A percentile compares a stretch with the other conserved stretches of the same genome.
Conservation (phyloP, 108 stramenopile genomes). For the Stephanodiscus minutulus region DNA sequence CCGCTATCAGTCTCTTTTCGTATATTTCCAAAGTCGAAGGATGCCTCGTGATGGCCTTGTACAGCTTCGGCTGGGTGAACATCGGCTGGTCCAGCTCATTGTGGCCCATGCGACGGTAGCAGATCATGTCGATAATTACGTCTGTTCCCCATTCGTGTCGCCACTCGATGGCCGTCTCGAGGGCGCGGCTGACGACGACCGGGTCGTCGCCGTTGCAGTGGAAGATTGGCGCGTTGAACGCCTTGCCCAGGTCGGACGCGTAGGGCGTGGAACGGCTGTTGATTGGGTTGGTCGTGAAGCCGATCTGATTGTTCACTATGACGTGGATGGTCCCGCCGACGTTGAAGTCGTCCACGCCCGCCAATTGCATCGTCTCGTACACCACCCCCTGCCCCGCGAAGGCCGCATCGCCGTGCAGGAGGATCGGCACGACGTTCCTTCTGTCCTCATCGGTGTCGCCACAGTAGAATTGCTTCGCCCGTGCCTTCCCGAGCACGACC, state of each 20-base stretch:
- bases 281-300: constrained; percentile 97
- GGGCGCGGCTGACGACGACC: constrained; percentile 91
- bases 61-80: constrained; percentile 97
- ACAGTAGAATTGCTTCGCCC: constrained; percentile 98
- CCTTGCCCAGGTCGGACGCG: constrained; percentile 97
- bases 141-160: constrained; percentile 95
- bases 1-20: constrained; percentile 77
- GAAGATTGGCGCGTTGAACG: constrained; percentile 98
- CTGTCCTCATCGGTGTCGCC: constrained; percentile 87
- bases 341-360: constrained; percentile 87
- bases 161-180: constrained; percentile 98
- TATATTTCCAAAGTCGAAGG: constrained; percentile 89
- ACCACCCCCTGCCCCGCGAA: constrained; percentile 99
- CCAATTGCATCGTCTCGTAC: constrained; percentile 98
- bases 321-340: constrained; percentile 99
- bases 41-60: constrained; percentile 88
- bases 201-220: constrained; percentile 99
- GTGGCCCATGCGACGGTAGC: constrained; percentile 99
- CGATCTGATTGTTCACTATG: constrained; percentile 99
- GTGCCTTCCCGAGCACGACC: constrained; percentile 94
- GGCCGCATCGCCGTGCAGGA: constrained; percentile 99
- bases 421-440: constrained; percentile 89
- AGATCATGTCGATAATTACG: constrained; percentile 98
- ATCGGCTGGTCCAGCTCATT: constrained; percentile 99
- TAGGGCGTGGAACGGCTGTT: constrained; percentile 95